Base-by-base conservation (phyloP, 2,329 filamentous ascomycete genomes). In the Hypoxylon sp. region DNA sequence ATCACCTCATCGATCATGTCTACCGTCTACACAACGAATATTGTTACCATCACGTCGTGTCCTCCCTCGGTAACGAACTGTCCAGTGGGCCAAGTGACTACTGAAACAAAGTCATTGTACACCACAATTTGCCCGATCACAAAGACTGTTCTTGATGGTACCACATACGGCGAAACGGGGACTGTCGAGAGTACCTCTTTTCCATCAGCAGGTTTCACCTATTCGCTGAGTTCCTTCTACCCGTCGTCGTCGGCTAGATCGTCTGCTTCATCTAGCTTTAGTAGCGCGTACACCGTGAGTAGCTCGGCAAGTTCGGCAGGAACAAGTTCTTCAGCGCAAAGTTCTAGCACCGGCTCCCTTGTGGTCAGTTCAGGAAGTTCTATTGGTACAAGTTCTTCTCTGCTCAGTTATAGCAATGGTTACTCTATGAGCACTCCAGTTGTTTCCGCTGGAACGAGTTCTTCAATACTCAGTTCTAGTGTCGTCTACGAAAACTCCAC, bases 121-220 rank as follows among this genome's bases (percentile, higher is more conserved):
- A 79, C 77, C 3, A 79, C 77, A 2, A 59, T 78, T 40, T 78
- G 76, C 44, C 76, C 77, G n/a, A 70, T 78, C 10, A 77, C 75
- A 11, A 67, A 75, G 7, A 77, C 75, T n/a, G 33, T 77, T n/a
- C 64, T 77, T 42, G 76, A 77, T 60, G 75, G 72, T 8, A 75
- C 61, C 33, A 77, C 76, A 1, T 77, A 66, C 22, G 71, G 66
- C 49, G 72, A 70, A 58, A 64, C 64, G 8, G 46, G 55, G 17
- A 37, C 48, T 20, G 60, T 56, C 4, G 58, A 50, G 11, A 64
- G 60, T 6, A 62, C 61, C 8, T 33, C 70, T 10, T 14, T 35
- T 17, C 5, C 68, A 13, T 40, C 61, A 13, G 31, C 63, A 17
- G 25, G 22, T 4, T 22, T 31, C 3, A 57, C 58, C 10, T 66